Evolutionary conservation across 2,329 filamentous ascomycete genomes (phyloP).

Genomic region (Xylaria sp.): DNA sequence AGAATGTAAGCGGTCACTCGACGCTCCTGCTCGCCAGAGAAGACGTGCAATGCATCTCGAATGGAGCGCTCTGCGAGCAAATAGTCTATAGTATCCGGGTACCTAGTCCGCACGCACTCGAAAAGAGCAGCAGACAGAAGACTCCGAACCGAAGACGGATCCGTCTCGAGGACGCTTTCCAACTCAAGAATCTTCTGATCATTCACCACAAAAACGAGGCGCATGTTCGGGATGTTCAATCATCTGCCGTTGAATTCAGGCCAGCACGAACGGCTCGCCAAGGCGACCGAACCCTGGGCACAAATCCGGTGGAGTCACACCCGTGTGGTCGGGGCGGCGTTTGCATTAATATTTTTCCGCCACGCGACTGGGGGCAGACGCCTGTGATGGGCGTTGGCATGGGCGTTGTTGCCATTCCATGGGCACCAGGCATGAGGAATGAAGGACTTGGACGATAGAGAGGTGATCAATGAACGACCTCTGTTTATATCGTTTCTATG

Average conservation of each 20-base stretch:
- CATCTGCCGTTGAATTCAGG: not conserved
- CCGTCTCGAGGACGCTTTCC: not conserved
- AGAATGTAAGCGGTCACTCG: conserved; percentile 2
- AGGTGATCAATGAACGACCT: too few relatives aligned
- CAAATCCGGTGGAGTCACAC: too few relatives aligned
- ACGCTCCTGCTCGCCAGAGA: conserved; percentile 6
- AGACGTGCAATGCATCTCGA: not conserved
- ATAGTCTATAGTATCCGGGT: not conserved
- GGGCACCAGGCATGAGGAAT: too few relatives aligned
- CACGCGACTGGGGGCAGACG: too few relatives aligned
- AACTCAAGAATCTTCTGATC: not conserved
- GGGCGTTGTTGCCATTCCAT: too few relatives aligned
- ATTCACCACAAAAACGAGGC: not conserved
- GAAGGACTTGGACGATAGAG: too few relatives aligned
- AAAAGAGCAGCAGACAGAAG: conserved; percentile 1
- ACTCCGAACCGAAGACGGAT: not conserved
- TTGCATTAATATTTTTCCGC: too few relatives aligned
- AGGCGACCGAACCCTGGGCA: too few relatives aligned
- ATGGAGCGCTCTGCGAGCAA: not conserved
- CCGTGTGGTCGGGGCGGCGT: too few relatives aligned
- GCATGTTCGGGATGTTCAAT: not conserved
- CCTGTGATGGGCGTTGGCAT: too few relatives aligned
- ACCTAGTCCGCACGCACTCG: not conserved
- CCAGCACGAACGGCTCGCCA: not conserved
- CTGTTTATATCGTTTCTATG: too few relatives aligned